phyloP scores from a whole-genome alignment of 345 rosid species.

The Euphorbia tirucalli region DNA sequence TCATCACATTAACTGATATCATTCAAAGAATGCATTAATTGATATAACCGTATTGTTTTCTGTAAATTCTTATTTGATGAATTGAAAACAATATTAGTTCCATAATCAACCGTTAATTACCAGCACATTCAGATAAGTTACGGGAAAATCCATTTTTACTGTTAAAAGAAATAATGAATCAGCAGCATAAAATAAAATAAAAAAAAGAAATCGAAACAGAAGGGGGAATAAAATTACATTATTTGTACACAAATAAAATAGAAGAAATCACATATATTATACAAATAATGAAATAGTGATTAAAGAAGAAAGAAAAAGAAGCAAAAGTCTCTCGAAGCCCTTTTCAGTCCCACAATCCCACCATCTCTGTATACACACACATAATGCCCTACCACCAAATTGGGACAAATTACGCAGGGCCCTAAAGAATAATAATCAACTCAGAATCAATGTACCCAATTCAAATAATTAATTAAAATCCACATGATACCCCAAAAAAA shows the following conservation, averaged over 20 bases:
- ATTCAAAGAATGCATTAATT: too few relatives aligned
- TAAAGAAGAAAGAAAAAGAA: not conserved
- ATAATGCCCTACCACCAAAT: not conserved
- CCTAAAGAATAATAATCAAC: not conserved
- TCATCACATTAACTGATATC: too few relatives aligned
- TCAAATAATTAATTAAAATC: too few relatives aligned
- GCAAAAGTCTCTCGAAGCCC: not conserved
- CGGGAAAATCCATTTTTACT: too few relatives aligned
- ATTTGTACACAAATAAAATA: slow-evolving; percentile 5
- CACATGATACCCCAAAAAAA: not conserved
- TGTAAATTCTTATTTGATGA: too few relatives aligned
- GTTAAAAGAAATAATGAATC: not conserved
- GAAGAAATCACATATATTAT: slow-evolving; percentile 1
- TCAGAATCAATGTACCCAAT: not conserved
- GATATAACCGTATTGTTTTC: too few relatives aligned
- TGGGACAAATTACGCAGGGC: slow-evolving; percentile 1
- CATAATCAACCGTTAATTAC: too few relatives aligned
- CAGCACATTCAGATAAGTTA: too few relatives aligned
- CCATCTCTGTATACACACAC: not conserved
- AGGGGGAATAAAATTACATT: slow-evolving; percentile 10
- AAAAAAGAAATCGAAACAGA: not conserved
- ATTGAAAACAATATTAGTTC: too few relatives aligned
- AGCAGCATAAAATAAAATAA: not conserved
- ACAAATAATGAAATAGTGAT: not conserved
- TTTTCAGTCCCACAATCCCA: not conserved